Evolutionary conservation across 306 rosid species (phyloP), one percentile per base, ranked within the genome.

Genomic region (Begonia peltatifolia): DNA sequence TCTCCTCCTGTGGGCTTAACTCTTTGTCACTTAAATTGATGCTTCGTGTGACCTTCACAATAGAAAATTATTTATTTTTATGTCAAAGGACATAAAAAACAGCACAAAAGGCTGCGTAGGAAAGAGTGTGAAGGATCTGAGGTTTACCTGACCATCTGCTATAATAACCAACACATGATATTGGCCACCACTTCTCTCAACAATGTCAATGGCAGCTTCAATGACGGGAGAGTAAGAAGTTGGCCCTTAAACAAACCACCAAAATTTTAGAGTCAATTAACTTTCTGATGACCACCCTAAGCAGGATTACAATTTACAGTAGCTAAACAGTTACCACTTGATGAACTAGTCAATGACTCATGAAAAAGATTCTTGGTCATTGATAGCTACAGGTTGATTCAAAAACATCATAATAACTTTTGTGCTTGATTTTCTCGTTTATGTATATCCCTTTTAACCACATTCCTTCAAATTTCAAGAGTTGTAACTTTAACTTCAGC

Each of bases 201-300:
- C 97, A 53, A 85, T 76, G 76, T 89, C 90, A 58, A 82, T 71
- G 16, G 97, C 94, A 54, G 83, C 94, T 47, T 89, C 94, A 52
- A 89, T 61, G 30, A 82, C 90, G 0, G 97, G 90, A 52, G 74
- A 93, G 56, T 78, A 84, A 52, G 95, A 89, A 58, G 97, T 89
- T 60, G 97, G 97, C 54, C 97, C 97, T 88, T 61, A n/a, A 44
- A n/a, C 48, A 11, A 44, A 44, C 6, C 2, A 6, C 5, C 38
- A 30, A 30, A 30, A 30, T 4, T 30, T 30, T 20, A 20, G 1
- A 3, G 23, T 20, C 23, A 20, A 20, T 20, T 20, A 20, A 20
- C 23, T 20, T 20, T 20, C 23, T 20, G 23, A 20, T 20, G 23
- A 20, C 23, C 23, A 20, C 4, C 2, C 23, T 20, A 20, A 20